Evolutionary conservation across 169 alveolate genomes (phyloP).

Genomic region (Pseudocohnilembus persalinus): DNA sequence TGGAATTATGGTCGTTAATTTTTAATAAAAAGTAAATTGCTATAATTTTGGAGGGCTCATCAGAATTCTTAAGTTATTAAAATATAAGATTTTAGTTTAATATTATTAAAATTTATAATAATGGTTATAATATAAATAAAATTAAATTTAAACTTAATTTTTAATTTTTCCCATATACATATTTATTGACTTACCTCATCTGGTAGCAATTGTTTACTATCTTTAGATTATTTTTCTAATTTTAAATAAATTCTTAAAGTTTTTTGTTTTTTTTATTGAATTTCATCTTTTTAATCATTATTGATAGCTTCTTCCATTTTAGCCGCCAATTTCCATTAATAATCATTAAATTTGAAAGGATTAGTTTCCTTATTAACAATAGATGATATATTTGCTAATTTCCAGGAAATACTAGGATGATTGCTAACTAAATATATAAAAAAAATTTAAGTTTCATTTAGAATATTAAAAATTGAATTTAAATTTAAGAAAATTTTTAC

Average conservation of each 20-base stretch:
- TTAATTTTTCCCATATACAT: too few species aligned
- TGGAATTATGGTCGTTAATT: constrained; percentile 12
- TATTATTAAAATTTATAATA: too few species aligned
- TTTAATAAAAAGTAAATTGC: constrained; percentile 33
- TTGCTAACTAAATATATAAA: constrained; percentile 12
- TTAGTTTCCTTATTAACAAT: constrained; percentile 45
- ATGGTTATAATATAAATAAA: too few species aligned
- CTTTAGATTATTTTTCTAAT: constrained; percentile 10
- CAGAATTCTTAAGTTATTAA: constrained; percentile 17
- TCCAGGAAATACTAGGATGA: constrained; percentile 51
- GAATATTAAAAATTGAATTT: neutral
- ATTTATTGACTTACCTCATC: too few species aligned
- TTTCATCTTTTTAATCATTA: neutral
- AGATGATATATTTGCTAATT: constrained; percentile 38
- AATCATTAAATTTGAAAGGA: constrained; percentile 45
- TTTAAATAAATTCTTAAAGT: constrained; percentile 36
- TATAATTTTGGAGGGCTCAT: constrained; percentile 19
- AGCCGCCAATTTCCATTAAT: constrained; percentile 44
- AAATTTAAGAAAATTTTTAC: too few species aligned
- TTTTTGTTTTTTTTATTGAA: neutral
- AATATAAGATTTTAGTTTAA: neutral
- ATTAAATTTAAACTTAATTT: too few species aligned
- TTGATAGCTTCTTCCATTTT: constrained; percentile 41
- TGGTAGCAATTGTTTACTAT: too few species aligned
- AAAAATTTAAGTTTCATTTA: neutral